Conservation (phyloP, 176 grass and related monocot genomes). For the Avena insularis region DNA sequence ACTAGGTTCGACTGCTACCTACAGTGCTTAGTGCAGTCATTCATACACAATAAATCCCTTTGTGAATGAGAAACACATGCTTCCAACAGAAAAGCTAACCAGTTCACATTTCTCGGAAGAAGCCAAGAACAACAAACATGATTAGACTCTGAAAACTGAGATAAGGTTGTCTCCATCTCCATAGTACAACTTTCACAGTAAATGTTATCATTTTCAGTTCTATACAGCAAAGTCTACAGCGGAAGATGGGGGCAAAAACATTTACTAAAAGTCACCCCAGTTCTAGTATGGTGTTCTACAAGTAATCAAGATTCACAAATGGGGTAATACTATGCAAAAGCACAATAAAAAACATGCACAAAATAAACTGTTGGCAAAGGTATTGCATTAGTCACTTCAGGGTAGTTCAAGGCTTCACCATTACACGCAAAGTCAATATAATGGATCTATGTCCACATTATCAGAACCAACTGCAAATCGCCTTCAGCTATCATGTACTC, state of each 20-base stretch:
- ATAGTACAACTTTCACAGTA: not conserved
- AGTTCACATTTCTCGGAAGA: conserved; percentile 15
- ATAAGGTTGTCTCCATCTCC: not conserved
- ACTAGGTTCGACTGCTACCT: not conserved
- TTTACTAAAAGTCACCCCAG: not conserved
- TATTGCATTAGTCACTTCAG: not conserved
- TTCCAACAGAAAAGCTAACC: not conserved
- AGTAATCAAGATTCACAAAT: not conserved
- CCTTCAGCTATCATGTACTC: conserved; percentile 75
- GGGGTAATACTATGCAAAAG: not conserved
- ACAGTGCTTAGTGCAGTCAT: not conserved
- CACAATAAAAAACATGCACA: not conserved
- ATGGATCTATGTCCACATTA: conserved; percentile 38
- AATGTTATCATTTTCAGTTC: not conserved
- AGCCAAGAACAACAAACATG: not conserved
- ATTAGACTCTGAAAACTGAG: not conserved
- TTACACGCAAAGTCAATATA: conserved; percentile 45
- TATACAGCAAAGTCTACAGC: not conserved
- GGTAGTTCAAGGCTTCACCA: conserved; percentile 35
- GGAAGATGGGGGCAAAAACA: not conserved
- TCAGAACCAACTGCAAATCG: conserved; percentile 37
- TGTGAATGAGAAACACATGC: conserved; percentile 5
- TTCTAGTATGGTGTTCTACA: not conserved
- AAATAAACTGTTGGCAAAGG: not conserved
- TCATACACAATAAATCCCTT: not conserved